These are phyloP conservation scores for Solanum tacnaense DNA, from an alignment of 257 asterid species.

Conservation along the genomic window DNA sequence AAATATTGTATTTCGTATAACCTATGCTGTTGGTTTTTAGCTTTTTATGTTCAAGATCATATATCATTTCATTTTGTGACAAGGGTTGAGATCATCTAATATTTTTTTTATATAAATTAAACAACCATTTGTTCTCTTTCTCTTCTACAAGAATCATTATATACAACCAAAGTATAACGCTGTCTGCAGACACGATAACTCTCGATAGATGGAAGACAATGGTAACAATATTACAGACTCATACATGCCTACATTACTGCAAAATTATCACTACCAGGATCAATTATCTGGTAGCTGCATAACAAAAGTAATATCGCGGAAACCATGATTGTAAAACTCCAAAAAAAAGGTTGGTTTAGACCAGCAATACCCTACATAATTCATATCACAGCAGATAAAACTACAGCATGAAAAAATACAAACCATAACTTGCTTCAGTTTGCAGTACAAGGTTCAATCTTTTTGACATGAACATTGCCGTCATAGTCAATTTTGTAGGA, in stretches of 20 bases:
- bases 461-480: slow-evolving; percentile 59
- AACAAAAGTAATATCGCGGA: background rate
- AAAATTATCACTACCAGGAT: background rate
- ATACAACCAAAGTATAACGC: background rate
- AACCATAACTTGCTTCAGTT: background rate
- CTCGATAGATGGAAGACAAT: background rate
- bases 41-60: background rate
- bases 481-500: slow-evolving; percentile 56
- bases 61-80: background rate
- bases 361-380: background rate
- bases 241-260: background rate
- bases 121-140: background rate
- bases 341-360: background rate
- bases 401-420: background rate
- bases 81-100: background rate
- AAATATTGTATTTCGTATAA: background rate
- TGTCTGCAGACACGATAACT: background rate
- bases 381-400: background rate
- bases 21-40: background rate
- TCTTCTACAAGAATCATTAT: background rate
- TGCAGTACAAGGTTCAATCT: slow-evolving; percentile 19
- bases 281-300: background rate
- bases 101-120: background rate
- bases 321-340: background rate
- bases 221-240: background rate